Base-by-base conservation (phyloP, 2,329 filamentous ascomycete species). In the Cordyceps farinosa region DNA sequence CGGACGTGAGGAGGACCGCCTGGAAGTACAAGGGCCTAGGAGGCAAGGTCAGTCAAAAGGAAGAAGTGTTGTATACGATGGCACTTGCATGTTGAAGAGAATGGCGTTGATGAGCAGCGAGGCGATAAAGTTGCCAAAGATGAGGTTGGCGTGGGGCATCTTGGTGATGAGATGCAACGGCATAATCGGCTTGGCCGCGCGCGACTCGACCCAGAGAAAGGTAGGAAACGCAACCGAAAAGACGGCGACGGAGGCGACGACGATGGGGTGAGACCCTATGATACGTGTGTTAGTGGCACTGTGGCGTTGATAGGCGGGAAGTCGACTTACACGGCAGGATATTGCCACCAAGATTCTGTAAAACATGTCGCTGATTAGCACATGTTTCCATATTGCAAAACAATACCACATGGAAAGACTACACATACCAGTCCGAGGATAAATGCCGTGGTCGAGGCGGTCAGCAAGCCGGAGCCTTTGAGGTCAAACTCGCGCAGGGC, bases 21-120 rank as follows among this genome's bases (percentile, higher is more conserved):
- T 91, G 89, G 76, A 91, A 92, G 77, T 88, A 93, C 8, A 93
- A 78, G 0, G 90, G 90, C 6, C 86, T 86, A n/a, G 9, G 42
- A 17, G 36, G 53, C 48, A 11, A 1, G 52, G 29, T 52, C 27
- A 40, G 27, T 44, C 44, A n/a, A 5, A 47, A 22, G 22, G 22
- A 22, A 22, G 22, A 22, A 22, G 22, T 22, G 44, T 22, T 8
- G 22, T 10, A 40, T 13, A 15, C 2, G 38, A 15, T 3, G 48
- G 6, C 17, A 34, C 79, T 74, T 71, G 81, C 79, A 84, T 80
- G 72, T 87, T 87, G 70, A 87, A 87, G 27, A 84, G 69, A 53
- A 87, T 79, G 9, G 84, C 80, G 68, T 85, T 86, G 56, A 78
- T 70, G 11, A 87, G 70, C 45, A 85, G 71, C 1, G 82, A 78